Evolutionary conservation across 2,329 filamentous ascomycete species (phyloP), one percentile per base, ranked within the genome.

Genomic region (Hypomyces perniciosus): DNA sequence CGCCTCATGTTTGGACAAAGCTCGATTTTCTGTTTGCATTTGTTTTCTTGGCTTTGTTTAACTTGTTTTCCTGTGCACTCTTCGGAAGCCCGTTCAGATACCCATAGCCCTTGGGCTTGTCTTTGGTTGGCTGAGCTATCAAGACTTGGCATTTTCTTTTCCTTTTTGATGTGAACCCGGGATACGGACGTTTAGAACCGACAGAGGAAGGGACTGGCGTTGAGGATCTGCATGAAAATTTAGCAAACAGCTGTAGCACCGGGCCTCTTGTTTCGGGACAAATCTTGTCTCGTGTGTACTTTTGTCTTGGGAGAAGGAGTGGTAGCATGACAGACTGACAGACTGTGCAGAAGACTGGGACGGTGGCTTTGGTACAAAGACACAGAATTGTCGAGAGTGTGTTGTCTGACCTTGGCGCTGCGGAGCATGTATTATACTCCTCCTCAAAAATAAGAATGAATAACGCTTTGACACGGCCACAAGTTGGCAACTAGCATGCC

Each of bases 41-140:
- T 47, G 53, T 52, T 52, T 54, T 48, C 48, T 49, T 51, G 48
- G 39, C 31, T 46, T 37, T 44, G 33, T 52, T 39, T 31, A 30
- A 52, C 41, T 54, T 54, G 41, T 54, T 49, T 33, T 30, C 42
- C 51, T 40, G 42, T 42, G 26, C 40, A 51, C 45, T 43, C 35
- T 20, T 51, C 27, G 43, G 13, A 44, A 30, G 29, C 35, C 40
- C 40, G 41, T 49, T 52, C 50, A 49, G 41, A 52, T 52, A 52
- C 50, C 46, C 46, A 51, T 43, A 31, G 31, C 38, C 30, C 33
- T 35, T 50, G 30, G 41, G 13, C 28, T 34, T 38, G 38, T 34
- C 28, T 43, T 20, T 37, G 13, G 33, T 42, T 26, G 35, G 27
- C 20, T 13, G 28, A 28, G 35, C 33, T 28, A 13, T 50, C 28